Base-by-base conservation (phyloP, 768 basidiomycete genomes). In the Leucosporidium scottii region DNA sequence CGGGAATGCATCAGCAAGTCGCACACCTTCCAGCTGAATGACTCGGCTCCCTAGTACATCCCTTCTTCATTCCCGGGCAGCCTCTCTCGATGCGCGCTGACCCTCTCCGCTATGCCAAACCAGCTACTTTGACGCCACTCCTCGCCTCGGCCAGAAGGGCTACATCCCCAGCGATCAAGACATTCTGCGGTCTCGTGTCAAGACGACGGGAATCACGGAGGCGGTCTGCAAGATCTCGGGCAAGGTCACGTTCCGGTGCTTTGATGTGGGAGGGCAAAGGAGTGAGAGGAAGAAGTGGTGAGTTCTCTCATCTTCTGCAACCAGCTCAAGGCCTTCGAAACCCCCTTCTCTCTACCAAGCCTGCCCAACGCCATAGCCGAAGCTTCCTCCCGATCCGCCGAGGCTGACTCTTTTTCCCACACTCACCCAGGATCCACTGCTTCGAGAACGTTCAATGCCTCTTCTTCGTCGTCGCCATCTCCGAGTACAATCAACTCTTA, bases 151-250 rank as follows among this genome's bases (percentile, higher is more conserved):
- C 0, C 74, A 81, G 3, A 82, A 84, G 0, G 81, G 82, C 34
- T 98, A 93, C 80, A 80, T 92, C 67, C 94, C 94, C 12, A 88
- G 88, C 0, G 93, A 97, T 78, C 91, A 96, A 78, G 72, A 98
- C 74, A 94, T 98, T 75, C 81, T 97, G 13, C 84, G 94, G 50
- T 88, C 87, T 62, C 85, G 94, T 74, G 93, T 97, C 53, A 97
- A 96, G 82, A 94, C 93, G 0, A 97, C 93, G 0, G 94, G 94
- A 68, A 96, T 98, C 76, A 91, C 91, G 0, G 94, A 97, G 80
- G 93, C 92, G 21, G 89, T 86, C 57, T 96, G 98, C 83, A 87
- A 87, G 77, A 89, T 97, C 51, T 91, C 92, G 65, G 90, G 93
- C 75, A 62, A 64, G 9, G 81, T 94, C 59, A 91, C 88, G 21